Evolutionary conservation across 257 asterid species (phyloP).

Genomic region (Linderniella brevidens): DNA sequence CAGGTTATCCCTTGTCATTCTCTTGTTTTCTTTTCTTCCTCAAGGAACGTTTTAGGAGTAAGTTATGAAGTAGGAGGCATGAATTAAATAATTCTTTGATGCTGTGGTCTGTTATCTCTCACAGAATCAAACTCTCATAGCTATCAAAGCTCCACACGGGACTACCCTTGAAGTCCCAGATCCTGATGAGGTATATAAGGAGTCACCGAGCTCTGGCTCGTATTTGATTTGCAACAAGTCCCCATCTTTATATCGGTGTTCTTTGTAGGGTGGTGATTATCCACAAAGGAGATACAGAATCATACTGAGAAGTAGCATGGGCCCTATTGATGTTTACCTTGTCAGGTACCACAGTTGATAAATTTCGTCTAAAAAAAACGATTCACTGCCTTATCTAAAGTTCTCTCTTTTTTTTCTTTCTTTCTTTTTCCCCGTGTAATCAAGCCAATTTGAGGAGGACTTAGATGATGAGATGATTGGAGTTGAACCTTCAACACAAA

Average conservation of each 20-base stretch:
- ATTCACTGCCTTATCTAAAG: background rate
- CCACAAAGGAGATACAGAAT: slow-evolving; percentile 64
- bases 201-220: background rate
- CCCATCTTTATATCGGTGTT: background rate
- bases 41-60: too few relatives aligned
- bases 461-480: slow-evolving; percentile 44
- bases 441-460: slow-evolving; percentile 82
- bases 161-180: slow-evolving; percentile 75
- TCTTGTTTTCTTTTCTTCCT: too few relatives aligned
- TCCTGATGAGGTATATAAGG: slow-evolving; percentile 65
- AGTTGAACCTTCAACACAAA: slow-evolving; percentile 33
- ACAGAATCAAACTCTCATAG: slow-evolving; percentile 77
- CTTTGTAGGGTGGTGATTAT: slow-evolving; percentile 54
- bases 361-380: background rate
- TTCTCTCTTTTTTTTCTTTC: slow-evolving; percentile 12
- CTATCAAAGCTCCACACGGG: slow-evolving; percentile 75
- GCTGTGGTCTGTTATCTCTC: slow-evolving; percentile 11
- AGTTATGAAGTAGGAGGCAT: too few relatives aligned
- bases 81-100: background rate
- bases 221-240: background rate
- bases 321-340: slow-evolving; percentile 66
- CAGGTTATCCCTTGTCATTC: slow-evolving; percentile 28
- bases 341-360: slow-evolving; percentile 32
- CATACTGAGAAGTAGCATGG: slow-evolving; percentile 70
- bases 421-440: too few relatives aligned